Percentiles rank a stretch among this genome's conserved stretches.
These are phyloP conservation scores for Diversispora eburnea DNA, from an alignment of 192 early-diverging fungal genomes.

Conservation along the genomic window DNA sequence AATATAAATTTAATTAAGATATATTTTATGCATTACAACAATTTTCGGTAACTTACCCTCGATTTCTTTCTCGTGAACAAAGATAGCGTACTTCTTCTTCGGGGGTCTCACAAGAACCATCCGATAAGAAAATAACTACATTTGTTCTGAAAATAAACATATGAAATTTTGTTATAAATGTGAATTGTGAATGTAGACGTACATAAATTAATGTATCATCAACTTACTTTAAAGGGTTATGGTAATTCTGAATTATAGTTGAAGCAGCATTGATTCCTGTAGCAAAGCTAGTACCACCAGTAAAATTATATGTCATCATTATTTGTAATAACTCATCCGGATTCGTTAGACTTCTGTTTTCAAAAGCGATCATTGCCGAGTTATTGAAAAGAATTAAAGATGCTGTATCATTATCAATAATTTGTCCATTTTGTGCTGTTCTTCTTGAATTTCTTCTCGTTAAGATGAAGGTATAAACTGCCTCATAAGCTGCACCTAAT, in stretches of 20 bases:
- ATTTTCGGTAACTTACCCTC: not conserved
- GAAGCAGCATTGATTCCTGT: constrained; percentile 15
- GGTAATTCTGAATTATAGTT: constrained; percentile 4
- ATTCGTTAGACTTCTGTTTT: constrained; percentile 18
- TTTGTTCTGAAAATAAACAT: not conserved
- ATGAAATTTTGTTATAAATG: not conserved
- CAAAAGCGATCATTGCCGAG: not conserved
- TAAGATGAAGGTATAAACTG: constrained; percentile 12
- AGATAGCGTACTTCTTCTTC: constrained; percentile 9
- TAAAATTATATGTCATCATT: constrained; percentile 7
- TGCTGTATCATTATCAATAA: constrained; percentile 15
- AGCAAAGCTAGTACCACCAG: not conserved
- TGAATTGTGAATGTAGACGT: not conserved
- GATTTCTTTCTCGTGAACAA: constrained; percentile 1
- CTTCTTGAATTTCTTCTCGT: constrained; percentile 11
- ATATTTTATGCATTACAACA: not conserved
- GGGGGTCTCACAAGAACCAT: constrained; percentile 11
- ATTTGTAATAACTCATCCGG: not conserved
- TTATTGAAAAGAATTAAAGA: constrained; percentile 27
- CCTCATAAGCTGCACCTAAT: constrained; percentile 30
- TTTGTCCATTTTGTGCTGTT: not conserved
- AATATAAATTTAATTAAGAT: not conserved
- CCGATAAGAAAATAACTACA: constrained; percentile 24
- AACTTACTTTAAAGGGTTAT: constrained; percentile 22
- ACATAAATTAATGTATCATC: not conserved